phyloP scores from a whole-genome alignment of 106 monocot species.

The Vanilla planifolia region DNA sequence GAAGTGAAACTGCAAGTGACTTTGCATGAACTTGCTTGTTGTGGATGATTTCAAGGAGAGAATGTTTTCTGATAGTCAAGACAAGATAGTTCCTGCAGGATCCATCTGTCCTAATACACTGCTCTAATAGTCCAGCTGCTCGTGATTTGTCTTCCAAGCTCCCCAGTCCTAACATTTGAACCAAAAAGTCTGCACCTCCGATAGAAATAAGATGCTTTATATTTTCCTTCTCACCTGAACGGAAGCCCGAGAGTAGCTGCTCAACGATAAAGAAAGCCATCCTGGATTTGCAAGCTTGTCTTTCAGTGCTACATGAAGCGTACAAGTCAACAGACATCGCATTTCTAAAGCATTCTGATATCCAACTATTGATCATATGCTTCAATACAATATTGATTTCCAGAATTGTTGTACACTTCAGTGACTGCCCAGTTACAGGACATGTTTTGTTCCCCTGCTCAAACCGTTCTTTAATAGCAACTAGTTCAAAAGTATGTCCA shows the following conservation, averaged over 20 bases:
- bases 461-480: conserved; percentile 26
- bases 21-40: conserved; percentile 24
- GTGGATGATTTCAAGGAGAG: conserved; percentile 35
- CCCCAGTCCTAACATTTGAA: conserved; percentile 22
- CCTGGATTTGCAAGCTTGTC: conserved; percentile 6
- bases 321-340: conserved; percentile 9
- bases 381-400: conserved; percentile 23
- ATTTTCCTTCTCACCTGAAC: conserved; percentile 17
- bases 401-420: conserved; percentile 9
- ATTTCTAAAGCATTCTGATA: conserved; percentile 20
- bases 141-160: conserved; percentile 19
- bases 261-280: conserved; percentile 20
- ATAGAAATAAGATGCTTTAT: conserved; percentile 33
- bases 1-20: conserved; percentile 17
- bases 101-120: conserved; percentile 44
- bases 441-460: conserved; percentile 23
- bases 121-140: conserved; percentile 14
- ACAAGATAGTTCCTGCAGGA: conserved; percentile 42
- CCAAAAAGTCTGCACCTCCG: conserved; percentile 40
- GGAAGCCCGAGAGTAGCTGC: conserved; percentile 12
- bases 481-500: conserved; percentile 28
- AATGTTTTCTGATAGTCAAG: conserved; percentile 9
- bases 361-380: conserved; percentile 32
- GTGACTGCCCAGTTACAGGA: conserved; percentile 20
- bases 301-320: neutral